A percentile compares a stretch with the other conserved stretches of the same genome.
Evolutionary conservation across 306 rosid species (phyloP).

Genomic region (Cucurbita pepo): DNA sequence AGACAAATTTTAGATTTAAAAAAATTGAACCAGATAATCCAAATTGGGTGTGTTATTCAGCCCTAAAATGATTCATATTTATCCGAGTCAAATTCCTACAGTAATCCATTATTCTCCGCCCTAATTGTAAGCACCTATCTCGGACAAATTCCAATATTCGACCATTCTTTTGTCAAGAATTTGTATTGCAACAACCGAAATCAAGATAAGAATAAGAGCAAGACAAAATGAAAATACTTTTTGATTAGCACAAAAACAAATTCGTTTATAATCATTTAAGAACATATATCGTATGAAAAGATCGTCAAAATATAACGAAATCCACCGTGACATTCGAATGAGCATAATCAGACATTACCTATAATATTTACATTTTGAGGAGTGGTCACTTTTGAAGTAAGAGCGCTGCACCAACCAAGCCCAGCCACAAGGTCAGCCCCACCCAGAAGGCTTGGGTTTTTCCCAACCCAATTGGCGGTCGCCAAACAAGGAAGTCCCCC

Average conservation of each 20-base stretch:
- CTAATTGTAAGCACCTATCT: background rate
- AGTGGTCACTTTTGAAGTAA: constrained; percentile 44
- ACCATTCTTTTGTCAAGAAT: background rate
- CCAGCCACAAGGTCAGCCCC: constrained; percentile 75
- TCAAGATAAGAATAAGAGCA: background rate
- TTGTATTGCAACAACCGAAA: background rate
- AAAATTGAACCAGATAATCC: too few species aligned
- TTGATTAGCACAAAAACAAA: background rate
- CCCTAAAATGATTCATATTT: too few species aligned
- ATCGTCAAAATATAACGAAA: background rate
- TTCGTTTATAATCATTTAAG: background rate
- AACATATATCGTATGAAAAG: background rate
- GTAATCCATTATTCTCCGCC: too few species aligned
- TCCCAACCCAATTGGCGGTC: constrained; percentile 63
- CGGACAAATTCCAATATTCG: background rate
- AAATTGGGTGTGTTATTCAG: too few species aligned
- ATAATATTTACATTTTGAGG: constrained; percentile 1
- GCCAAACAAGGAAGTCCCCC: constrained; percentile 75
- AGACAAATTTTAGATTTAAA: too few species aligned
- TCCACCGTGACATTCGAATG: background rate
- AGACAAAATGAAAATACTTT: background rate
- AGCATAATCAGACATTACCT: background rate
- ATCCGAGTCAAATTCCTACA: too few species aligned
- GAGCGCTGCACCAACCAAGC: constrained; percentile 76
- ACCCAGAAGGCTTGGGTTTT: constrained; percentile 64